phyloP scores from a whole-genome alignment of 495 filamentous ascomycete genomes.

The Neurospora sp. region DNA sequence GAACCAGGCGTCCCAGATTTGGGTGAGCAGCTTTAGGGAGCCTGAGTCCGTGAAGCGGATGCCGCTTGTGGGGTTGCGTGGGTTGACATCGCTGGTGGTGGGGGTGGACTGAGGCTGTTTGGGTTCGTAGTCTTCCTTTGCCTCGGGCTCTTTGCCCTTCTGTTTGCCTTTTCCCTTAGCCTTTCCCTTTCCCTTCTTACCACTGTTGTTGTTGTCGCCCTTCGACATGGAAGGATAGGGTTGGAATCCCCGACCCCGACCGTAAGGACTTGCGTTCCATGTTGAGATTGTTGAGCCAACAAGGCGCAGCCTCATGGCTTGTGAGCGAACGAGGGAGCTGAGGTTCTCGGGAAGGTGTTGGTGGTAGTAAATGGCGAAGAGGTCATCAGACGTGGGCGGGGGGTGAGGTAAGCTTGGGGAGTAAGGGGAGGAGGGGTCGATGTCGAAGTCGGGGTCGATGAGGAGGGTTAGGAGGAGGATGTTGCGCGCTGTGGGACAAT shows the following conservation, averaged over 20 bases:
- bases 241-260: slow-evolving; percentile 16
- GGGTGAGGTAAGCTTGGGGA: not conserved
- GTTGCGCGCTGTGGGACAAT: slow-evolving; percentile 15
- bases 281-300: slow-evolving; percentile 9
- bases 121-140: not conserved
- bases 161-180: not conserved
- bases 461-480: slow-evolving; percentile 20
- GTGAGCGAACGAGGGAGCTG: slow-evolving; percentile 8
- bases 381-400: not conserved
- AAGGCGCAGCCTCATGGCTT: slow-evolving; percentile 12
- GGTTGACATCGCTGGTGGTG: not conserved
- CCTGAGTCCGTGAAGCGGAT: not conserved
- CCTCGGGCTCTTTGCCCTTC: not conserved
- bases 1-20: not conserved
- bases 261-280: slow-evolving; percentile 17
- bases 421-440: not conserved
- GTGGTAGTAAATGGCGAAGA: slow-evolving; percentile 22
- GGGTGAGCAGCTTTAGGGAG: not conserved
- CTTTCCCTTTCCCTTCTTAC: not conserved
- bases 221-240: slow-evolving; percentile 2
- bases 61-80: not conserved
- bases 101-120: not conserved
- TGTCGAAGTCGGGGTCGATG: slow-evolving; percentile 6
- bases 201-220: not conserved
- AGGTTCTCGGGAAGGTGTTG: slow-evolving; percentile 7